Evolutionary conservation across 441 rosid species (phyloP), one percentile per base, ranked within the genome.

Genomic region (Syzygium syzygioides): DNA sequence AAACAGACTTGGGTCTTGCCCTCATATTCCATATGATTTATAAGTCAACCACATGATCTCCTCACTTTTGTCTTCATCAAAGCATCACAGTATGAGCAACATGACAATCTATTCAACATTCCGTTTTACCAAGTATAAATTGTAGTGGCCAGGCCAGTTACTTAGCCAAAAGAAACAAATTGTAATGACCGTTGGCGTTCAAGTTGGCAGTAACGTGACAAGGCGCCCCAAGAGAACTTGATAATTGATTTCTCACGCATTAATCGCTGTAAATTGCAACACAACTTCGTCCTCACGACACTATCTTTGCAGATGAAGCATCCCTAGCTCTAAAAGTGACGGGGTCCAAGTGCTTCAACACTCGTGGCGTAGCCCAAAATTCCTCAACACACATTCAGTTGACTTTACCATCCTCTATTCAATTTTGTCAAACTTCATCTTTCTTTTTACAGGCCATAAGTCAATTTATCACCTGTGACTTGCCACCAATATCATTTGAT

Each of bases 141-240:
- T 20, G 14, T 10, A 19, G 4, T 6, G 34, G 11, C 15, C 9
- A 15, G 45, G 45, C 45, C 45, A 7, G 48, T n/a, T 28, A 28
- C 34, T 14, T 28, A 14, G 9, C 68, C 17, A n/a, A 59, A 59
- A 26, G 68, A 60, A 60, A 60, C 4, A 60, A 14, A 59, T 2
- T 11, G 15, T 2, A 59, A 30, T 32, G 5, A 17, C 37, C 1
- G 3, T 66, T 0, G 14, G 20, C 1, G 4, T 19, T 6, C 1
- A 0, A 13, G 50, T 71, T 0, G 28, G 6, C 11, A 23, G 80
- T 12, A 26, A 76, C 3, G 17, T 41, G 15, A 23, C 52, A 23
- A 23, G 52, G n/a, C 1, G 10, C 20, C 7, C 4, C 9, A 4
- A 12, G n/a, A 41, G 5, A 9, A 6, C 17, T 76, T 0, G n/a